Evolutionary conservation across 2,329 filamentous ascomycete genomes (phyloP).

Genomic region (Calonectria multiphialidica): DNA sequence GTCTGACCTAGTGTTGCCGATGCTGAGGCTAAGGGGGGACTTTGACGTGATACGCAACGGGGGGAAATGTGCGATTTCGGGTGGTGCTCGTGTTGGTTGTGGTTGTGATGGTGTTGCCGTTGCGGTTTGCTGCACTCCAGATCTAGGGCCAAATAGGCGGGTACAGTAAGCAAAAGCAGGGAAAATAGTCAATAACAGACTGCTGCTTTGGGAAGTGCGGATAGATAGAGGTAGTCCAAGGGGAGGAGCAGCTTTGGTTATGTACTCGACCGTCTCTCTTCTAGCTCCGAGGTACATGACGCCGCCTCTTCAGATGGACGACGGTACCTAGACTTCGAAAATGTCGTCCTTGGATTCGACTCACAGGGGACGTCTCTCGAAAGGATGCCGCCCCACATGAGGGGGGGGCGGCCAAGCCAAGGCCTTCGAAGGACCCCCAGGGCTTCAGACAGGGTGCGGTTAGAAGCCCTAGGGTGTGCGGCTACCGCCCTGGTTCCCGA

Average conservation of each 20-base stretch:
- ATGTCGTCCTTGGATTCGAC: constrained; percentile 34
- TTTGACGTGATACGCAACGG: constrained; percentile 18
- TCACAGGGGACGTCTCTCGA: constrained; percentile 37
- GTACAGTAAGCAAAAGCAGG: constrained; percentile 27
- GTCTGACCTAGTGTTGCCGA: constrained; percentile 9
- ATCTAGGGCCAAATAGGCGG: constrained; percentile 27
- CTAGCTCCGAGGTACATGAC: constrained; percentile 34
- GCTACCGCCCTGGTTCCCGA: background rate
- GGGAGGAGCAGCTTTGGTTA: constrained; percentile 44
- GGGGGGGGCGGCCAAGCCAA: constrained; percentile 29
- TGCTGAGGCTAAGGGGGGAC: background rate
- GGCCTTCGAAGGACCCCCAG: constrained; percentile 26
- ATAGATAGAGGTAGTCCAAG: constrained; percentile 33
- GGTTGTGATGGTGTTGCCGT: constrained; percentile 21
- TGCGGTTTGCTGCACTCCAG: constrained; percentile 24
- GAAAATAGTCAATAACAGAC: constrained; percentile 37
- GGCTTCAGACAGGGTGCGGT: background rate
- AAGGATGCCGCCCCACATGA: constrained; percentile 36
- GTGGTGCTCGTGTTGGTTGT: constrained; percentile 16
- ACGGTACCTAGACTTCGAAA: constrained; percentile 38
- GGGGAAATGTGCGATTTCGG: constrained; percentile 5
- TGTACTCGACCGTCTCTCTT: constrained; percentile 42
- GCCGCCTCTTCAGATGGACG: constrained; percentile 22
- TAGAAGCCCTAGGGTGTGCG: background rate
- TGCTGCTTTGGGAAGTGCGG: constrained; percentile 40